These are phyloP conservation scores for Triticum urartu DNA, from an alignment of 176 grass and related monocot species.

Conservation along the genomic window DNA sequence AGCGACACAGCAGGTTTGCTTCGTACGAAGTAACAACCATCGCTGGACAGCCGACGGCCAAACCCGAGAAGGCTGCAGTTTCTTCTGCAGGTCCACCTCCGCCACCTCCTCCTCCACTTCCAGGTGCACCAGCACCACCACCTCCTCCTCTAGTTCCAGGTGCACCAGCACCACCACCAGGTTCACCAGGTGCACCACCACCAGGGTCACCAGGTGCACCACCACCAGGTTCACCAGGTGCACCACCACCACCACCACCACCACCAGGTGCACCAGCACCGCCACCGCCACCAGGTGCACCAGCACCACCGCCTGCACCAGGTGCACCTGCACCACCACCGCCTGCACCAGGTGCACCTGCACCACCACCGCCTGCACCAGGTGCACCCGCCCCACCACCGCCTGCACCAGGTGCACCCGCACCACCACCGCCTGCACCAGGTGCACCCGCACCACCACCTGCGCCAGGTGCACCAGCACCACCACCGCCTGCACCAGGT, in stretches of 20 bases:
- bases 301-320: conserved; percentile 3
- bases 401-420: background rate
- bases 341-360: background rate
- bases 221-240: background rate
- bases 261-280: background rate
- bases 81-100: conserved; percentile 2
- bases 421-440: background rate
- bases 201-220: no score
- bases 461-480: background rate
- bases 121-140: background rate
- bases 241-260: no score
- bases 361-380: background rate
- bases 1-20: background rate
- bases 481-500: background rate
- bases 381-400: background rate
- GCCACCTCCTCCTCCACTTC: conserved; percentile 3
- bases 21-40: conserved; percentile 6
- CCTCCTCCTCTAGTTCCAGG: background rate
- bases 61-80: background rate
- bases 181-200: background rate
- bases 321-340: conserved; percentile 19
- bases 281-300: conserved; percentile 1
- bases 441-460: background rate
- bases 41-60: background rate
- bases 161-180: background rate